Evolutionary conservation across 768 basidiomycete genomes (phyloP).

Genomic region (Artomyces pyxidatus): DNA sequence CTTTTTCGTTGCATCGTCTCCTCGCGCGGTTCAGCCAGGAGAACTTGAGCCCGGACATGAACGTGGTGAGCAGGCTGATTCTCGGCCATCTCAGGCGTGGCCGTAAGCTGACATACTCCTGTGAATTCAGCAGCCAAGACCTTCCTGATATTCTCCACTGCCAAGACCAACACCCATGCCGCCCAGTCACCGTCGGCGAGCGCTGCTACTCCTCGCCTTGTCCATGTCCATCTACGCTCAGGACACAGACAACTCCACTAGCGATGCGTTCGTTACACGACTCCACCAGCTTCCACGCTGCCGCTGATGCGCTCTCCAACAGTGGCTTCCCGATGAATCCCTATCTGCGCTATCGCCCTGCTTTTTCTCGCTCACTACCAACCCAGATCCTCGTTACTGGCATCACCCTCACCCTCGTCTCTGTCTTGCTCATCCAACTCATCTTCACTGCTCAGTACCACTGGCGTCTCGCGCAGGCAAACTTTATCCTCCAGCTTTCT

Average conservation of each 20-base stretch:
- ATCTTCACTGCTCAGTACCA: constrained; percentile 95
- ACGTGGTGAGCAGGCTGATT: too few species aligned
- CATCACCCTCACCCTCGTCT: constrained; percentile 75
- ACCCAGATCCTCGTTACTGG: constrained; percentile 85
- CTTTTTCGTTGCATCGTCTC: too few species aligned
- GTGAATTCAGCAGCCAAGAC: too few species aligned
- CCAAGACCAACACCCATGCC: background rate
- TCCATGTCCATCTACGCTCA: background rate
- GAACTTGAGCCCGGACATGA: too few species aligned
- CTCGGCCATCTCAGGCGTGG: too few species aligned
- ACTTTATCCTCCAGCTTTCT: constrained; percentile 83
- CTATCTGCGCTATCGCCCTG: constrained; percentile 68
- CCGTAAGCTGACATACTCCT: too few species aligned
- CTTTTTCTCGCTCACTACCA: constrained; percentile 82
- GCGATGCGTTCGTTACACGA: background rate
- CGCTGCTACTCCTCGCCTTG: background rate
- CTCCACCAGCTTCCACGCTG: background rate
- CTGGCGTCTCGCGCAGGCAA: constrained; percentile 86
- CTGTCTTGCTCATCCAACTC: constrained; percentile 84
- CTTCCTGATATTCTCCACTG: too few species aligned
- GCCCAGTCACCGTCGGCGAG: too few species aligned
- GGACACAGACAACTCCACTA: background rate
- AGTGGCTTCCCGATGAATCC: constrained; percentile 46
- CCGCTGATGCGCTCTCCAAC: background rate
- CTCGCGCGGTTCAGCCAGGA: too few species aligned